These are phyloP conservation scores for Mimosa bimucronata DNA, from an alignment of 306 rosid species.

Conservation along the genomic window DNA sequence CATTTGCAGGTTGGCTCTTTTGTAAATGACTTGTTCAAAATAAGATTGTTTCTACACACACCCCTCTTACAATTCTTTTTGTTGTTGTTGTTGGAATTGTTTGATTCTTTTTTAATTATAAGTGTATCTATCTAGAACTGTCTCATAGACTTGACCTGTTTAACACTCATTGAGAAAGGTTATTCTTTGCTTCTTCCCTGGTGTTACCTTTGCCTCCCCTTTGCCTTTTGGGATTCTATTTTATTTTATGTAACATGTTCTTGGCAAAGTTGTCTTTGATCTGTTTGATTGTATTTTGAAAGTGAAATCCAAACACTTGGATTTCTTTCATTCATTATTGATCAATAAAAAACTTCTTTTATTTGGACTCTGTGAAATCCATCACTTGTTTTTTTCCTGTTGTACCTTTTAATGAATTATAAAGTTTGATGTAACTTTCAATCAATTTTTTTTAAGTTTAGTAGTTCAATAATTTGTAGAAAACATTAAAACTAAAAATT, in stretches of 20 bases:
- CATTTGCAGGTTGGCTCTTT: conserved; percentile 51
- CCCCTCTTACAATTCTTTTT: conserved; percentile 35
- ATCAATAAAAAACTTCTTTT: neutral
- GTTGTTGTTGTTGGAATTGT: conserved; percentile 31
- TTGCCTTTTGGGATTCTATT: neutral
- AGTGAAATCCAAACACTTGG: neutral
- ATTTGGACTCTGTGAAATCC: neutral
- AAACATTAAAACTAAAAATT: neutral
- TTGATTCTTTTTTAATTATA: conserved; percentile 28
- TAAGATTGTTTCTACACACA: conserved; percentile 56
- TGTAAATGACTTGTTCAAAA: conserved; percentile 76
- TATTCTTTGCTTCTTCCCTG: conserved; percentile 8
- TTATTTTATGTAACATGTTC: neutral
- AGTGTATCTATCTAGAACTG: conserved; percentile 34
- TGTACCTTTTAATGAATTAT: neutral
- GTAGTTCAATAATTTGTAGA: neutral
- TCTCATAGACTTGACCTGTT: conserved; percentile 28
- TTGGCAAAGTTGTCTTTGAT: neutral
- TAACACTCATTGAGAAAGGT: conserved; percentile 13
- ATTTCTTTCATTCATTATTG: neutral
- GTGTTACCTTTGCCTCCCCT: neutral
- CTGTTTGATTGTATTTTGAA: neutral
- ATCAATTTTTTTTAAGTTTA: no score
- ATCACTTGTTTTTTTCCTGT: neutral
- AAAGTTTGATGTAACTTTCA: neutral